Percentiles rank a stretch among this genome's conserved stretches.
Conservation (phyloP, 208 protist species). For the Wallacemonas collosoma region DNA sequence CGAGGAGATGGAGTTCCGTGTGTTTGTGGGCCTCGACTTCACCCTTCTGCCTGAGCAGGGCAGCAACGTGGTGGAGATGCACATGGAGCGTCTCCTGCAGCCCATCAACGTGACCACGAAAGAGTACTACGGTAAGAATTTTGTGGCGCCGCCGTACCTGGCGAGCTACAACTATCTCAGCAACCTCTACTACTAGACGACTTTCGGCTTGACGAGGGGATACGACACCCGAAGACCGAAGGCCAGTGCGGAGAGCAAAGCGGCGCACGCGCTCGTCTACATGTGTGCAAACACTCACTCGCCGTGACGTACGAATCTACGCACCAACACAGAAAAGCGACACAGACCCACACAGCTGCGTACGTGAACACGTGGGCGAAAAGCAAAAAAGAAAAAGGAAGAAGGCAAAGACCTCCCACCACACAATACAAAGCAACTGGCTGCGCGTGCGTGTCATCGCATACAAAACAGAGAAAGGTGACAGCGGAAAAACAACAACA, state of each 20-base stretch:
- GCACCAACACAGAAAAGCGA: too few species aligned
- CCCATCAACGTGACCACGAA: slow-evolving; percentile 76
- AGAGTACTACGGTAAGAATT: slow-evolving; percentile 88
- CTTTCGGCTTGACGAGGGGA: background rate
- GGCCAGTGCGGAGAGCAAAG: background rate
- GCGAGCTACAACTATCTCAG: slow-evolving; percentile 55
- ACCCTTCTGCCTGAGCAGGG: slow-evolving; percentile 69
- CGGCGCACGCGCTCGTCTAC: background rate
- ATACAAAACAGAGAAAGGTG: too few species aligned
- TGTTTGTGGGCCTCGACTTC: slow-evolving; percentile 87
- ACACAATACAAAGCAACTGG: too few species aligned
- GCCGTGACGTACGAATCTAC: too few species aligned
- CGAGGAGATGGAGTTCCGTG: slow-evolving; percentile 71
- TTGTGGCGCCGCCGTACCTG: slow-evolving; percentile 52
- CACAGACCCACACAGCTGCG: too few species aligned
- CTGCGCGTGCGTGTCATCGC: too few species aligned
- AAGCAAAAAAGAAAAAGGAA: too few species aligned
- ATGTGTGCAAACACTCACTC: too few species aligned
- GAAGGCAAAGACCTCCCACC: too few species aligned
- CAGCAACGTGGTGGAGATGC: slow-evolving; percentile 62
- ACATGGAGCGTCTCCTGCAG: slow-evolving; percentile 78
- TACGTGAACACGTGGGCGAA: too few species aligned
- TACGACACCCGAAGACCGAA: background rate
- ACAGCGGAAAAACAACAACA: too few species aligned
- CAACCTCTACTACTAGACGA: slow-evolving; percentile 53